phyloP scores from a whole-genome alignment of 2,329 filamentous ascomycete genomes.

The Aciculosporium take region DNA sequence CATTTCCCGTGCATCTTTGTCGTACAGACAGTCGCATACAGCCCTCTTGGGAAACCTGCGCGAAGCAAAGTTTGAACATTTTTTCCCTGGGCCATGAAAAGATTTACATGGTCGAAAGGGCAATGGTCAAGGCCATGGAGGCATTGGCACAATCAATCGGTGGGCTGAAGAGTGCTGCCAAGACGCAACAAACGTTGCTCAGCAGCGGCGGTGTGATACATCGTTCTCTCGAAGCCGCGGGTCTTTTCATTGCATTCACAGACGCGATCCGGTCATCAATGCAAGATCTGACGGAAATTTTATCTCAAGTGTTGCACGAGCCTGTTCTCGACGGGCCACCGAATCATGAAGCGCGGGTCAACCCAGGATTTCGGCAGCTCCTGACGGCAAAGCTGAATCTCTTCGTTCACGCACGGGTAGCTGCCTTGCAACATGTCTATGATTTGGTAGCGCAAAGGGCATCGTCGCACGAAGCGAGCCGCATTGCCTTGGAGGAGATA shows the following conservation, averaged over 20 bases:
- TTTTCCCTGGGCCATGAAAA: conserved; percentile 60
- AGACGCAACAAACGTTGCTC: conserved; percentile 70
- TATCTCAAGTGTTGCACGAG: conserved; percentile 70
- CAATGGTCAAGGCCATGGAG: conserved; percentile 66
- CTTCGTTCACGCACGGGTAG: conserved; percentile 56
- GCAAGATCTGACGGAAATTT: conserved; percentile 73
- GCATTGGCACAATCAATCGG: conserved; percentile 73
- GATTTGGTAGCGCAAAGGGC: conserved; percentile 50
- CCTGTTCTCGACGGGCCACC: conserved; percentile 47
- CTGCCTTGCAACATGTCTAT: conserved; percentile 63
- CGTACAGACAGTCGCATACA: conserved; percentile 37
- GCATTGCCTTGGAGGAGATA: conserved; percentile 85
- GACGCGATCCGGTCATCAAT: conserved; percentile 73
- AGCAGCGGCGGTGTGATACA: conserved; percentile 28
- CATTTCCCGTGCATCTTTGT: conserved; percentile 22
- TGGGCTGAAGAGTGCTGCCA: conserved; percentile 70
- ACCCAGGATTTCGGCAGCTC: conserved; percentile 62
- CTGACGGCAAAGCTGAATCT: conserved; percentile 59
- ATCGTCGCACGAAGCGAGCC: conserved; percentile 51
- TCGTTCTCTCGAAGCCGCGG: conserved; percentile 35
- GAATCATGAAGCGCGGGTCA: conserved; percentile 37
- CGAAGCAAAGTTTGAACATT: conserved; percentile 78
- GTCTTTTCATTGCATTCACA: conserved; percentile 75
- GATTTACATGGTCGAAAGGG: conserved; percentile 60
- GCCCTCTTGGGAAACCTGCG: conserved; percentile 51